Percentiles rank a stretch among this genome's conserved stretches.
Evolutionary conservation across 1,284 basidiomycete species (phyloP).

Genomic region (Heliocybe sulcata): DNA sequence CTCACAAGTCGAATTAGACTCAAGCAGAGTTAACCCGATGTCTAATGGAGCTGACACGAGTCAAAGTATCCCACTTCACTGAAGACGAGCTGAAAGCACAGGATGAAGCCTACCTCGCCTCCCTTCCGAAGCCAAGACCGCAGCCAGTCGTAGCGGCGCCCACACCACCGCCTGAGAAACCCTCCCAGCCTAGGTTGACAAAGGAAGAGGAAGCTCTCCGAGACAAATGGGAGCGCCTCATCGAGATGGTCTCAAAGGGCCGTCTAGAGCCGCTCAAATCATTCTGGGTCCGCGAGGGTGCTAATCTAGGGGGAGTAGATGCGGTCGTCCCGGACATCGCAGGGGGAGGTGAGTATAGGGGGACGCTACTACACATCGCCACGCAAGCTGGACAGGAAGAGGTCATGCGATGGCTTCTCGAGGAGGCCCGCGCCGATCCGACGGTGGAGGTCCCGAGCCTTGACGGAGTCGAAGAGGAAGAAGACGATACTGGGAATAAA

Average conservation of each 20-base stretch:
- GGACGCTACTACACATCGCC: slow-evolving; percentile 78
- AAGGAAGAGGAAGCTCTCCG: slow-evolving; percentile 73
- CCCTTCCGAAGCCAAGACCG: slow-evolving; percentile 71
- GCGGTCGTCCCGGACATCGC: slow-evolving; percentile 60
- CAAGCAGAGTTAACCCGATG: slow-evolving; percentile 88
- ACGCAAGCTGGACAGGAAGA: slow-evolving; percentile 72
- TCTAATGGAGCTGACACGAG: slow-evolving; percentile 80
- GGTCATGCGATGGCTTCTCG: slow-evolving; percentile 72
- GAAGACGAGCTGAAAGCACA: slow-evolving; percentile 79
- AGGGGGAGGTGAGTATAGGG: slow-evolving; percentile 35
- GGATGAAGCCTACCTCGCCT: slow-evolving; percentile 83
- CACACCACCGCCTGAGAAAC: slow-evolving; percentile 30
- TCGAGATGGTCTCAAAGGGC: slow-evolving; percentile 88
- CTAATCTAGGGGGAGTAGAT: slow-evolving; percentile 52
- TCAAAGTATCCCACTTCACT: slow-evolving; percentile 83
- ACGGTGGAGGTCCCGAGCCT: slow-evolving; percentile 50
- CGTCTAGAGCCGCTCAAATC: slow-evolving; percentile 73
- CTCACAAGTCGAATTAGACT: slow-evolving; percentile 44
- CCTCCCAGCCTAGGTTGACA: slow-evolving; percentile 52
- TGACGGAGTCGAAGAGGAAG: slow-evolving; percentile 13
- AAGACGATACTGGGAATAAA: slow-evolving; percentile 25
- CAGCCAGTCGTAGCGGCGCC: slow-evolving; percentile 23
- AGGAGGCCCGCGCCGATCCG: slow-evolving; percentile 79
- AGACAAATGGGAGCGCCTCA: slow-evolving; percentile 73
- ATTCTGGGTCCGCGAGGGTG: slow-evolving; percentile 78